phyloP scores from a whole-genome alignment of 1,284 basidiomycete genomes.

The Trichosporon sp. region DNA sequence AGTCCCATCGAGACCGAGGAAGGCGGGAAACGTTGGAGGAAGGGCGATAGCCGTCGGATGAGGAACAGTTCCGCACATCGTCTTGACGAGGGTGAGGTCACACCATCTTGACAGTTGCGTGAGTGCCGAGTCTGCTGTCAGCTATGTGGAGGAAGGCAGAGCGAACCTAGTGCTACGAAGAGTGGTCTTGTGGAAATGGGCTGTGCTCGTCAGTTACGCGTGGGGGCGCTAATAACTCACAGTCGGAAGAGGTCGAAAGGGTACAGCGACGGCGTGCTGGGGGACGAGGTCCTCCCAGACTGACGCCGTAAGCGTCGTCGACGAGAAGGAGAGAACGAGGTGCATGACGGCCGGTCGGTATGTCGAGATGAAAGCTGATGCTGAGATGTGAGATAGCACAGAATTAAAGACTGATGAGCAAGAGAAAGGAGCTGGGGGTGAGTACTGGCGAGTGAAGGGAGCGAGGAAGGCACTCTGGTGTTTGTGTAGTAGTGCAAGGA shows the following conservation, averaged over 20 bases:
- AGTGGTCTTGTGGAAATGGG: background rate
- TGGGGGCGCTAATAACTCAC: background rate
- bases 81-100: background rate
- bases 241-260: background rate
- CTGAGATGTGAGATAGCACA: background rate
- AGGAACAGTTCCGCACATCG: background rate
- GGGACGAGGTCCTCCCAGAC: background rate
- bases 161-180: constrained; percentile 1
- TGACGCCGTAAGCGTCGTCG: background rate
- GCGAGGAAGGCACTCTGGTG: background rate
- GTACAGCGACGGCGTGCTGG: background rate
- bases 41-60: background rate
- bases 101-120: background rate
- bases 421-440: background rate
- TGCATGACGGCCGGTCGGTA: background rate
- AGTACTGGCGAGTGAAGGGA: no score
- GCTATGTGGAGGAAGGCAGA: background rate
- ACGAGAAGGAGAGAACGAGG: constrained; percentile 2
- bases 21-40: background rate
- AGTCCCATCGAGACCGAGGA: background rate
- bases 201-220: background rate
- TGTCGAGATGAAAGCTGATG: background rate
- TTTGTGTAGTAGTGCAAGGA: background rate
- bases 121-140: background rate
- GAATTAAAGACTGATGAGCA: background rate